These are phyloP conservation scores for Meredithiella fracta DNA, from an alignment of 2,329 filamentous ascomycete genomes.

Conservation along the genomic window DNA sequence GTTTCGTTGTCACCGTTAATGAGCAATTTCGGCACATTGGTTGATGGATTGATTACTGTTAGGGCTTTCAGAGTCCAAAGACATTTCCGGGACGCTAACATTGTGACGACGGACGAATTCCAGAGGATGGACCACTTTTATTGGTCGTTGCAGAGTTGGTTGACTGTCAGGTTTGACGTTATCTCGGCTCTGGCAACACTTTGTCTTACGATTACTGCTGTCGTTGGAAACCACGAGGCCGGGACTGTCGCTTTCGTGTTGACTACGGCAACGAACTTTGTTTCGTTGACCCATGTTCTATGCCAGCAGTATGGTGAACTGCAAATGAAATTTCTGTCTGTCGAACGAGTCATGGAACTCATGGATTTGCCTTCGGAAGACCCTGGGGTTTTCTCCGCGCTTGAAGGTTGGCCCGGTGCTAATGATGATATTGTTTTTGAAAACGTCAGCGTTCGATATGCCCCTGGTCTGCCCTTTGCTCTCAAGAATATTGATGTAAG, in stretches of 20 bases:
- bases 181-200: slow-evolving; percentile 61
- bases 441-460: slow-evolving; percentile 63
- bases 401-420: slow-evolving; percentile 60
- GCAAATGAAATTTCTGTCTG: slow-evolving; percentile 82
- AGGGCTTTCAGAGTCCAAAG: slow-evolving; percentile 64
- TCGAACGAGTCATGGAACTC: slow-evolving; percentile 72
- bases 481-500: slow-evolving; percentile 51
- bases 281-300: slow-evolving; percentile 52
- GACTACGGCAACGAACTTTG: slow-evolving; percentile 52
- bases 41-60: slow-evolving; percentile 75
- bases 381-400: slow-evolving; percentile 48
- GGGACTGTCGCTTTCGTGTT: slow-evolving; percentile 75
- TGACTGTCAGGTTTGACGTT: slow-evolving; percentile 61
- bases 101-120: slow-evolving; percentile 70
- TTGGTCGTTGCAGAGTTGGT: slow-evolving; percentile 75
- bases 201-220: slow-evolving; percentile 53
- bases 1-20: slow-evolving; percentile 76
- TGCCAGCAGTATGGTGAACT: slow-evolving; percentile 70
- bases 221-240: slow-evolving; percentile 57
- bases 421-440: slow-evolving; percentile 61
- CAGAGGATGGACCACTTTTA: slow-evolving; percentile 96
- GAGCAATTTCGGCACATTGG: slow-evolving; percentile 77
- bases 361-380: slow-evolving; percentile 63
- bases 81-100: slow-evolving; percentile 65
- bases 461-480: slow-evolving; percentile 58